Evolutionary conservation across 495 filamentous ascomycete genomes (phyloP).

Genomic region (Rhizodiscina lignyota): DNA sequence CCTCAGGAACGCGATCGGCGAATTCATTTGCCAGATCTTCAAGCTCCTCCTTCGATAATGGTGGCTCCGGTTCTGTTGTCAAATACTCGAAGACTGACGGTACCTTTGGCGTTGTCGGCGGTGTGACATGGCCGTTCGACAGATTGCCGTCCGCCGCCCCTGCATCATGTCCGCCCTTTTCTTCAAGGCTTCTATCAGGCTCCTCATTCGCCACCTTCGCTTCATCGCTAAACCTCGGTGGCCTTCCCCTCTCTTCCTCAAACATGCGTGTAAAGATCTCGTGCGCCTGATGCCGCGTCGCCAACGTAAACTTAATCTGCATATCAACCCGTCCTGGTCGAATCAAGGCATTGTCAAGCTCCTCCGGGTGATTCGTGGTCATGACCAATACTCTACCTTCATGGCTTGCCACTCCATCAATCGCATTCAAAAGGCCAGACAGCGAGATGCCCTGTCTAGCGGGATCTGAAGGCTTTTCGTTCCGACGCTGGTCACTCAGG

Average conservation of each 20-base stretch:
- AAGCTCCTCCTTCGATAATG: conserved; percentile 16
- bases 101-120: too few species aligned
- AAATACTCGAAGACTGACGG: too few species aligned
- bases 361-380: conserved; percentile 67
- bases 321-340: conserved; percentile 63
- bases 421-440: conserved; percentile 65
- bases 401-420: conserved; percentile 69
- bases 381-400: conserved; percentile 72
- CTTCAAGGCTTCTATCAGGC: neutral
- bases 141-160: neutral
- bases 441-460: conserved; percentile 36
- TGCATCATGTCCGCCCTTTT: neutral
- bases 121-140: too few species aligned
- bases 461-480: conserved; percentile 3
- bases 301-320: conserved; percentile 48
- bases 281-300: conserved; percentile 6
- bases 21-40: conserved; percentile 36
- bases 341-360: conserved; percentile 58
- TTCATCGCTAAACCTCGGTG: too few species aligned
- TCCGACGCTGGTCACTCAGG: conserved; percentile 7
- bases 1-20: conserved; percentile 39
- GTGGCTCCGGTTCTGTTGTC: conserved; percentile 2
- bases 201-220: conserved; percentile 2
- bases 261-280: conserved; percentile 16
- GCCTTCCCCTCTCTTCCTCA: neutral